Evolutionary conservation across 2,329 filamentous ascomycete genomes (phyloP), one percentile per base, ranked within the genome.

Genomic region (Sclerotiophoma versabilis): DNA sequence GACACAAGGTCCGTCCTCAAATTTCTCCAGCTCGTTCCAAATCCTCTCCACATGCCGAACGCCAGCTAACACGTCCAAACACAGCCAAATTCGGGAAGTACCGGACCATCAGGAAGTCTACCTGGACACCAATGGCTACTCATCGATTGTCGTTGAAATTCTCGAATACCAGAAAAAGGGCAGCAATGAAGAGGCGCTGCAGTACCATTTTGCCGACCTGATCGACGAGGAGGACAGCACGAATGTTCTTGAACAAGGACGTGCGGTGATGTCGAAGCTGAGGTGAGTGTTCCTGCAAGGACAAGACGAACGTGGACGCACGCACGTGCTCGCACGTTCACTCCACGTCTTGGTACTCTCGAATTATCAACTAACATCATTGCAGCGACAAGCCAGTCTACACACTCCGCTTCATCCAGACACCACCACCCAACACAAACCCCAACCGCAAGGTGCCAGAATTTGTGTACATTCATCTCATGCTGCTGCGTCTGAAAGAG

Each of bases 61-160:
- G 22, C 36, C 50, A 14, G 29, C 43, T 57, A 45, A 56, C 32
- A 49, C 20, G 29, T 30, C 14, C n/a, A n/a, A 32, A 11, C 6
- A 38, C 61, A 91, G 89, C 77, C 83, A 84, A 49, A 83, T 92
- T 64, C 87, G 90, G 60, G 84, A 92, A 76, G 86, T 93, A 5
- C 90, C 90, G 44, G 88, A 93, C 73, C 90, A 96, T 75, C 93
- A 98, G 79, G 93, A 97, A 80, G 89, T 97, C 64, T 96, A 87
- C 79, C 88, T 97, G 69, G 92, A 96, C 72, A 83, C 85, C 60
- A 83, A 89, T 59, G 92, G 92, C 43, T 93, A 93, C 75, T 91
- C 91, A 3, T 92, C 85, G 76, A 87, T 96, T 73, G 93, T 96
- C 65, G 84, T 97, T 75, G 93, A 98, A 68, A 91, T 98, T 69